A percentile compares a stretch with the other conserved stretches of the same genome.
Evolutionary conservation across 2,329 filamentous ascomycete species (phyloP).

Genomic region (Septoria linicola): DNA sequence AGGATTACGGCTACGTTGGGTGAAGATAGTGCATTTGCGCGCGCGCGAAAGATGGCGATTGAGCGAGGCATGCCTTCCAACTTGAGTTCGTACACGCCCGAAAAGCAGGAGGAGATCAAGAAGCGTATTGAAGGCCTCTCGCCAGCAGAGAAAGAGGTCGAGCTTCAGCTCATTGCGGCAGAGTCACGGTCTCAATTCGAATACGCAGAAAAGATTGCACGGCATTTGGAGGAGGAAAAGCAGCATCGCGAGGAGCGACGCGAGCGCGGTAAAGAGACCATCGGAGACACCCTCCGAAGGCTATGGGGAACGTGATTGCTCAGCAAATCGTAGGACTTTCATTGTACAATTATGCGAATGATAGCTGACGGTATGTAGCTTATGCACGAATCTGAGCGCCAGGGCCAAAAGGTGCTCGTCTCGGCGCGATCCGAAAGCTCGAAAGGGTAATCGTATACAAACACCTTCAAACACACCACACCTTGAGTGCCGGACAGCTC

Average conservation of each 20-base stretch:
- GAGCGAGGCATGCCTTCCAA: slow-evolving; percentile 45
- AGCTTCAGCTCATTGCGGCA: slow-evolving; percentile 63
- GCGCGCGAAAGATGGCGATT: slow-evolving; percentile 28
- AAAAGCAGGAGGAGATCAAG: slow-evolving; percentile 58
- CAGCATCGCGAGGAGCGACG: slow-evolving; percentile 56
- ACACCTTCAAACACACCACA: slow-evolving; percentile 4
- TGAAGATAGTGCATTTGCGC: slow-evolving; percentile 34
- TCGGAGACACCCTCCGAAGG: slow-evolving; percentile 43
- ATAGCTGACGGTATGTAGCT: no score
- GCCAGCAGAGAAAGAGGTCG: slow-evolving; percentile 49
- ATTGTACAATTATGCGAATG: neutral
- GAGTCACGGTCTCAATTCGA: slow-evolving; percentile 62
- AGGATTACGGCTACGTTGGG: slow-evolving; percentile 33
- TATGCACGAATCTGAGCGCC: no score
- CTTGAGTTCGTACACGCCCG: slow-evolving; percentile 54
- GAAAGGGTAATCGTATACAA: slow-evolving; percentile 17
- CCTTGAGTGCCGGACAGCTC: no score
- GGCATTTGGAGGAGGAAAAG: slow-evolving; percentile 57
- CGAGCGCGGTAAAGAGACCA: slow-evolving; percentile 52
- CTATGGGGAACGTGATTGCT: slow-evolving; percentile 30
- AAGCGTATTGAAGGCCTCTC: slow-evolving; percentile 37
- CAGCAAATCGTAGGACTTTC: neutral
- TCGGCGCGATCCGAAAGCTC: neutral
- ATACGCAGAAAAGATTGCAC: slow-evolving; percentile 57
- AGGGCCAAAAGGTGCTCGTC: no score